These are phyloP conservation scores for Alternaria longipes DNA, from an alignment of 2,329 filamentous ascomycete species.

Conservation along the genomic window DNA sequence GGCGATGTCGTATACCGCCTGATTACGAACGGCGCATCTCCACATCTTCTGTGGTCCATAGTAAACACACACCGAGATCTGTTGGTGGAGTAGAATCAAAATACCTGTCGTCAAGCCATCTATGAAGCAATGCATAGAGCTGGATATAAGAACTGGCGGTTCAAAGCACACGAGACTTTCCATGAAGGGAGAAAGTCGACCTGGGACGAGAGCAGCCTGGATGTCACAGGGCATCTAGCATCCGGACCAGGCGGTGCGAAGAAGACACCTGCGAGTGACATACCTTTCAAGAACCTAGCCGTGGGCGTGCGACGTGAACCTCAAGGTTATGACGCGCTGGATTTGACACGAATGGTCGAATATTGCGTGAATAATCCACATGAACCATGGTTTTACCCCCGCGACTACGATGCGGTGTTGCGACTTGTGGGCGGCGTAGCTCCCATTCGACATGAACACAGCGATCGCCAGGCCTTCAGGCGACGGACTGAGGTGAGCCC, in stretches of 20 bases:
- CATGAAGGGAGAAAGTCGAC: constrained; percentile 2
- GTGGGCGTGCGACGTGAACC: constrained; percentile 24
- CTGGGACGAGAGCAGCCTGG: constrained; percentile 21
- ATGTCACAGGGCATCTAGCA: constrained; percentile 16
- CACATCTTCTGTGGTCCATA: constrained; percentile 22
- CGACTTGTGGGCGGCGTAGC: constrained; percentile 19
- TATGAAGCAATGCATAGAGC: constrained; percentile 31
- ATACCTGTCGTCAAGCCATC: constrained; percentile 23
- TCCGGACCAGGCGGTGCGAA: neutral
- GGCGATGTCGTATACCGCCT: constrained; percentile 35
- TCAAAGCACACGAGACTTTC: constrained; percentile 21
- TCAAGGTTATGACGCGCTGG: constrained; percentile 30
- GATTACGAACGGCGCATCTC: constrained; percentile 29
- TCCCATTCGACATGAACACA: constrained; percentile 11
- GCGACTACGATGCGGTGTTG: constrained; percentile 28
- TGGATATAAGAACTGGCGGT: constrained; percentile 29
- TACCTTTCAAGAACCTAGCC: constrained; percentile 33
- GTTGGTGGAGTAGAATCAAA: constrained; percentile 11
- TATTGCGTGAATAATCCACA: constrained; percentile 24
- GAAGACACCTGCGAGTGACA: neutral
- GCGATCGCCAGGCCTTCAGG: constrained; percentile 20
- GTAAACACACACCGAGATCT: constrained; percentile 28
- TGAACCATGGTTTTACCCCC: constrained; percentile 33
- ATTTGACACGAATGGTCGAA: constrained; percentile 37
- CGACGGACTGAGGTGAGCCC: constrained; percentile 11